phyloP scores from a whole-genome alignment of 2,329 filamentous ascomycete genomes.

The Pseudogymnoascus sp. region DNA sequence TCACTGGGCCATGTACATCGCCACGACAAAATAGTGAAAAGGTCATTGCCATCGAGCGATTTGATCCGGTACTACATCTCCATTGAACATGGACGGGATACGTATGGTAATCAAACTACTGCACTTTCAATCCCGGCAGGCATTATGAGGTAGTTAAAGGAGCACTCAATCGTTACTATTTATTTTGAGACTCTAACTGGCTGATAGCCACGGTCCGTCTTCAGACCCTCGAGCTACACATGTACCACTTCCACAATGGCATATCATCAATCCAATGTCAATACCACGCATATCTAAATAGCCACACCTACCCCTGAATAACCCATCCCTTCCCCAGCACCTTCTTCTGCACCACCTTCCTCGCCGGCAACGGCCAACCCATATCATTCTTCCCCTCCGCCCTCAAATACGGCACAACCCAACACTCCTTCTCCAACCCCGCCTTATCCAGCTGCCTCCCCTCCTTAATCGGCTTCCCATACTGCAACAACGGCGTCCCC shows the following conservation, averaged over 20 bases:
- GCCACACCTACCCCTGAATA: constrained; percentile 18
- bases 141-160: not conserved
- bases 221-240: not conserved
- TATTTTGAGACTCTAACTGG: not conserved
- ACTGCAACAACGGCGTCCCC: constrained; percentile 74
- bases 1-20: not conserved
- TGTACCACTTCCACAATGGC: not conserved
- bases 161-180: not conserved
- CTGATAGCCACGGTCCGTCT: not conserved
- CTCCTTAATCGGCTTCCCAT: constrained; percentile 89
- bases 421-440: constrained; percentile 60
- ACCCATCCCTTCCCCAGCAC: constrained; percentile 68
- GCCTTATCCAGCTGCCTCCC: constrained; percentile 44
- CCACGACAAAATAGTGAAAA: not conserved
- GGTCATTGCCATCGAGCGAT: not conserved
- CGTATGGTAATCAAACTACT: not conserved
- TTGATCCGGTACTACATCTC: too few relatives aligned
- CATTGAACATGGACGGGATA: not conserved
- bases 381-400: constrained; percentile 59
- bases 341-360: constrained; percentile 75
- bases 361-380: constrained; percentile 81
- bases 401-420: constrained; percentile 71
- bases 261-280: not conserved
- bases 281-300: not conserved
- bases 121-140: not conserved